Conservation (phyloP, 495 filamentous ascomycete species). For the Venustampulla echinocandica region DNA sequence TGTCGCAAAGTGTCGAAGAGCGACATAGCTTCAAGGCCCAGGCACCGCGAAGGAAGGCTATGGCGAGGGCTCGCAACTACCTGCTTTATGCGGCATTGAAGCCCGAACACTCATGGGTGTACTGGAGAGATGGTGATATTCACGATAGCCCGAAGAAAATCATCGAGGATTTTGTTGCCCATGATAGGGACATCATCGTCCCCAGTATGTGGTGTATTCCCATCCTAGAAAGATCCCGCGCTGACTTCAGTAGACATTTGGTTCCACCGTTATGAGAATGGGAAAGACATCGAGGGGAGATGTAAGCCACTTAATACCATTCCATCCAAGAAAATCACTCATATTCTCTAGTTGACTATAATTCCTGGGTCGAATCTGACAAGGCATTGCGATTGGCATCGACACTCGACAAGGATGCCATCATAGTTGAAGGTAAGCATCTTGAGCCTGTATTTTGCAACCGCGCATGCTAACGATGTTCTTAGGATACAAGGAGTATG, state of each 20-base stretch:
- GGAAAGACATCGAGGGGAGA: conserved; percentile 82
- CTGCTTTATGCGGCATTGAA: conserved; percentile 77
- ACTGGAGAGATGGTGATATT: conserved; percentile 98
- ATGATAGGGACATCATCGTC: conserved; percentile 86
- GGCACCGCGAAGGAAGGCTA: conserved; percentile 80
- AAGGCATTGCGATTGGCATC: conserved; percentile 65
- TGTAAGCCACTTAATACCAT: conserved; percentile 50
- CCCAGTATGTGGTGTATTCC: conserved; percentile 61
- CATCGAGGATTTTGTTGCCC: conserved; percentile 89
- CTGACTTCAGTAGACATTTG: conserved; percentile 65
- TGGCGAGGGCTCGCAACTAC: conserved; percentile 88
- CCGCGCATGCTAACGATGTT: conserved; percentile 6
- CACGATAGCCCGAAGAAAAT: conserved; percentile 79
- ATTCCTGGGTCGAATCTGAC: conserved; percentile 95
- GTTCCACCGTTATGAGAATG: conserved; percentile 89
- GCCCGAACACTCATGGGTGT: conserved; percentile 95
- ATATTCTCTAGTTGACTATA: conserved; percentile 73
- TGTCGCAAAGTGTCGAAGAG: conserved; percentile 66
- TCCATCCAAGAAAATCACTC: too few species aligned
- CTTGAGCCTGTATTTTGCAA: conserved; percentile 3
- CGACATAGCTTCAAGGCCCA: conserved; percentile 83
- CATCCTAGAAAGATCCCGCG: neutral
- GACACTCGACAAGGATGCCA: conserved; percentile 63
- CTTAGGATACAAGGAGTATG: conserved; percentile 81
- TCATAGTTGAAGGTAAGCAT: conserved; percentile 72